These are phyloP conservation scores for Cardamine chenopodiifolia DNA, from an alignment of 345 rosid species.

Conservation along the genomic window DNA sequence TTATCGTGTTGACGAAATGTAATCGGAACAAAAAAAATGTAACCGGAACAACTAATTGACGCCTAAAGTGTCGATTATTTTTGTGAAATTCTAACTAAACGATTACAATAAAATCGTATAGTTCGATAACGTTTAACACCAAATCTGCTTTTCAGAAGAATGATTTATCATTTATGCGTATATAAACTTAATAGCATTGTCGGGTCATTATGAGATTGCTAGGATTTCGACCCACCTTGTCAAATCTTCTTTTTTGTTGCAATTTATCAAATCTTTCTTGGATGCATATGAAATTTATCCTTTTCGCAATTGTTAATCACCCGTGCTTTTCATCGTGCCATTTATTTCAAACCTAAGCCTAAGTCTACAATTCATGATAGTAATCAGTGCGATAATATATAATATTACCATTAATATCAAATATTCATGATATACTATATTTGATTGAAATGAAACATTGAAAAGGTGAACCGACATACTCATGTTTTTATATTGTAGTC, in stretches of 20 bases:
- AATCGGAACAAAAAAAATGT: too few species aligned
- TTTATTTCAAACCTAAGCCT: conserved; percentile 22
- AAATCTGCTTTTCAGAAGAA: neutral
- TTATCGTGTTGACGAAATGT: neutral
- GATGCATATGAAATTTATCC: conserved; percentile 24
- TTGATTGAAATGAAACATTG: neutral
- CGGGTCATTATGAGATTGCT: conserved; percentile 1
- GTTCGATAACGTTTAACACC: neutral
- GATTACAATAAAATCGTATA: neutral
- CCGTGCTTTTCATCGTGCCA: conserved; percentile 31
- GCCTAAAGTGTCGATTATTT: neutral
- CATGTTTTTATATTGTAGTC: conserved; percentile 19
- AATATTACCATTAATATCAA: conserved; percentile 1
- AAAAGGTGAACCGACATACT: conserved; percentile 35
- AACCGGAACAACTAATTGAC: neutral
- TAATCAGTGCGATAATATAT: conserved; percentile 16
- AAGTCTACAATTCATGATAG: conserved; percentile 21
- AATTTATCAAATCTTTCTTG: conserved; percentile 29
- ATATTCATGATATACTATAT: conserved; percentile 13
- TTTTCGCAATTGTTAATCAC: conserved; percentile 17
- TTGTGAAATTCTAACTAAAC: neutral
- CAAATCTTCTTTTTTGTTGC: neutral
- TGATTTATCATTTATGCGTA: neutral
- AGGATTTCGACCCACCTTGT: conserved; percentile 28
- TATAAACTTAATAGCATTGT: neutral